Base-by-base conservation (phyloP, 1,139 yeast genomes). In the Debaryomycetaceae sp. region DNA sequence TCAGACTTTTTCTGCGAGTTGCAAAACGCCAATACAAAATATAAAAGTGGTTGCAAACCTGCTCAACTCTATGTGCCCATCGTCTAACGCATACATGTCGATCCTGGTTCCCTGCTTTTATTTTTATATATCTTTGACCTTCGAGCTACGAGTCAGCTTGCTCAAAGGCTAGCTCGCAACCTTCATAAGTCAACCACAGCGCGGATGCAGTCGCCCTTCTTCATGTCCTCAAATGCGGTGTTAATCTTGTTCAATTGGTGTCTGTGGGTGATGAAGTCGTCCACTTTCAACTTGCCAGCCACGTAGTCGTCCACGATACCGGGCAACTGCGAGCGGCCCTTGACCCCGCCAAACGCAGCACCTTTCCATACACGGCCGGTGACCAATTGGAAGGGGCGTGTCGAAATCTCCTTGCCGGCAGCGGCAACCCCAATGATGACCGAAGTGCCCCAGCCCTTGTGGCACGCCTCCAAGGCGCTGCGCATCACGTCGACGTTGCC, bases 331-430 rank as follows among this genome's bases (percentile, higher is more conserved):
- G 95, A 56, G 69, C 97, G 83, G 54, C 98, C 98, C 69, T 91
- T 91, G 56, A 91, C 89, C 56, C 97, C 98, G 52, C 98, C 98
- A 48, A 86, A 91, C 12, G 98, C 98, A 51, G 95, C 86, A 48
- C 98, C 98, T 61, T 78, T 84, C 96, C 98, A 91, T 32, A 84
- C 95, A 65, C 98, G 81, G 49, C 98, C 98, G 28, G 98, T 91
- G 45, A 93, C 97, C 60, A 91, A 77, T 70, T 91, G 97, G 86
- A 91, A 91, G 40, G 98, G 98, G 65, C 97, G 80, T 34, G 97
- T 91, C 34, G 95, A 65, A 44, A 93, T 89, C 64, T 91, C 97
- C 62, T 88, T 75, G 47, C 98, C 98, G 30, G 97, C 95, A 46
- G 96, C 95, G 28, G 98, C 98, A 46, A 93, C 98, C 56, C 98